Percentiles rank a stretch among this genome's conserved stretches.
Conservation (phyloP, 257 asterid genomes). For the Primulina eburnea region DNA sequence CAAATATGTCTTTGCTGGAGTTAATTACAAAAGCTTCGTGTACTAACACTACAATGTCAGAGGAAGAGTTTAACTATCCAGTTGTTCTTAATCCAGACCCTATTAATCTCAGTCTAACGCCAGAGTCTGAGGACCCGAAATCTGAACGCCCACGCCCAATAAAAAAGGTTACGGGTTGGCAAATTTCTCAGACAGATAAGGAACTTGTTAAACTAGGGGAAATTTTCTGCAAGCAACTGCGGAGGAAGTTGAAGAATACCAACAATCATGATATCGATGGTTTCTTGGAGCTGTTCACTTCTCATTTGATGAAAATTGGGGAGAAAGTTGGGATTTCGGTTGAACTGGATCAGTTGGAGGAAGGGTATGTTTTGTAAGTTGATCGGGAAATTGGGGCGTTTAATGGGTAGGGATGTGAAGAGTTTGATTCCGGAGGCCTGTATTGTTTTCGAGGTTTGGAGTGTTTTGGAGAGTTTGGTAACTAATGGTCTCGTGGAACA, state of each 20-base stretch:
- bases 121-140: constrained; percentile 33
- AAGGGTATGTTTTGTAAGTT: constrained; percentile 35
- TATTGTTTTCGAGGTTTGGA: constrained; percentile 60
- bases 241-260: constrained; percentile 44
- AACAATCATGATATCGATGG: constrained; percentile 41
- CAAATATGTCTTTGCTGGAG: constrained; percentile 63
- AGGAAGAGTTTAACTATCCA: constrained; percentile 41
- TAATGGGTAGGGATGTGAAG: constrained; percentile 61
- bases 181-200: constrained; percentile 42
- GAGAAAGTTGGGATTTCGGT: constrained; percentile 38
- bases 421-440: constrained; percentile 62
- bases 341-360: constrained; percentile 27
- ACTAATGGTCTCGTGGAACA: constrained; percentile 55
- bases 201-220: constrained; percentile 46
- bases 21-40: constrained; percentile 61
- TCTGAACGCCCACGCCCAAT: constrained; percentile 31
- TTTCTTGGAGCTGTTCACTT: constrained; percentile 40
- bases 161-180: constrained; percentile 51
- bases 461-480: constrained; percentile 52
- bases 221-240: constrained; percentile 39
- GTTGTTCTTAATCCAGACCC: constrained; percentile 58
- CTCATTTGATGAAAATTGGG: constrained; percentile 43
- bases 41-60: constrained; percentile 21
- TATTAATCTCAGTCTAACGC: constrained; percentile 40
- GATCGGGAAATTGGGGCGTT: constrained; percentile 49